Base-by-base conservation (phyloP, 345 rosid genomes). In the Eutrema yunnanense region DNA sequence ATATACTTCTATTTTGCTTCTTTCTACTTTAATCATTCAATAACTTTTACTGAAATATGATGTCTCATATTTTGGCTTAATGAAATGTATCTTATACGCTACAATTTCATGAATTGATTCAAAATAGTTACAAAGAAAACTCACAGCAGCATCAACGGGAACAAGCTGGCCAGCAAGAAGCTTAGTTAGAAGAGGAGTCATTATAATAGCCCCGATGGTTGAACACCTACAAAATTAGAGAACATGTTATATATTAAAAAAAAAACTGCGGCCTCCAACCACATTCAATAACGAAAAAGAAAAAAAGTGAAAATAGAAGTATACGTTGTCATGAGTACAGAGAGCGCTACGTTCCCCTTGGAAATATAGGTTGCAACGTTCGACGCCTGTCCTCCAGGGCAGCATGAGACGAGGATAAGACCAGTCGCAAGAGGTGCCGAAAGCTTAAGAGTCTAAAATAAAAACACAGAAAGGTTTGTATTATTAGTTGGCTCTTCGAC, bases 151-250 rank as follows among this genome's bases (percentile, higher is more conserved):
- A 84, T 95, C 96, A 63, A 95, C 97, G 0, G 96, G 97, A 82
- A 95, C 99, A 81, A 95, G 99, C 83, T 95, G 99, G 50, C 97
- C 97, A 5, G 97, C 99, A 68, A 95, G 99, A 78, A 95, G 93
- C 90, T 89, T 91, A 22, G 99, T 95, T 33, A 91, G 96, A 71
- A 95, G 96, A 42, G 99, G 99, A 29, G 99, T 95, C 99, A 95
- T 91, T 66, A 95, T 75, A 72, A 95, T 95, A 61, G 99, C 97
- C 62, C 99, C 97, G 52, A 91, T 84, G 38, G 99, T 95, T 48
- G 99, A 95, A 83, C 99, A 95, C 81, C 97, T 95, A 64, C 44
- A 22, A 78, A 26, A 65, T 66, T 56, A 36, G 42, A 43, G 57
- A 65, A 10, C 42, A 51, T 2, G 12, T 12, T 48, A 27, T 41